Evolutionary conservation across 2,329 filamentous ascomycete species (phyloP), one percentile per base, ranked within the genome.

Genomic region (Fusarium fujikuroi): DNA sequence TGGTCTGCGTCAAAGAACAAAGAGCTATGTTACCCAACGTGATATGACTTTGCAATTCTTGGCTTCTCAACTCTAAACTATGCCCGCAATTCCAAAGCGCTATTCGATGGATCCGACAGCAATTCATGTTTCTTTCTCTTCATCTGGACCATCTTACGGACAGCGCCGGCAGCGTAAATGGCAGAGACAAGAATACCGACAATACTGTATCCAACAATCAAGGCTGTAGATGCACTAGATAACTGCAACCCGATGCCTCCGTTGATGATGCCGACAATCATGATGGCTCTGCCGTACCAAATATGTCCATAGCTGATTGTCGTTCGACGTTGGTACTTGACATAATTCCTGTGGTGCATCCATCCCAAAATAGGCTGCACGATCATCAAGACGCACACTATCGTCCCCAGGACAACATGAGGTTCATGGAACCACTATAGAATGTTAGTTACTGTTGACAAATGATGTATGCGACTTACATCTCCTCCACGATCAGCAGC

Each of bases 401-500:
- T 18, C 0, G 30, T 61, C 1, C 61, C 61, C 0, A 63, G 43
- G 9, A 62, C 19, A 15, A 63, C 44, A 7, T 63, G 61, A 12
- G 61, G 43, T 10, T 63, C 61, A 8, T 42, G 21, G 0, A 63
- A 62, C 57, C 43, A 63, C 61, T 63, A 4, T 2, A 37, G 1
- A 42, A 1, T 4, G 32, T 62, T 25, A 64, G 44, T 0, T 8
- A 39, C 3, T 44, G 7, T 8, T 18, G 2, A 10, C 2, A 10
- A 0, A 11, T 9, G 5, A 28, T 37, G 7, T 3, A 21, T 9
- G 1, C 1, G 5, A 43, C 61, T 50, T 37, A 63, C 61, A 25
- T 64, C 57, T n/a, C 37, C 61, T 9, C 10, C 44, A 12, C 58
- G 61, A 10, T 64, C 61, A 4, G 61, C 61, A 7, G 61, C 57